Base-by-base conservation (phyloP, 345 rosid species). In the Linum tenue region DNA sequence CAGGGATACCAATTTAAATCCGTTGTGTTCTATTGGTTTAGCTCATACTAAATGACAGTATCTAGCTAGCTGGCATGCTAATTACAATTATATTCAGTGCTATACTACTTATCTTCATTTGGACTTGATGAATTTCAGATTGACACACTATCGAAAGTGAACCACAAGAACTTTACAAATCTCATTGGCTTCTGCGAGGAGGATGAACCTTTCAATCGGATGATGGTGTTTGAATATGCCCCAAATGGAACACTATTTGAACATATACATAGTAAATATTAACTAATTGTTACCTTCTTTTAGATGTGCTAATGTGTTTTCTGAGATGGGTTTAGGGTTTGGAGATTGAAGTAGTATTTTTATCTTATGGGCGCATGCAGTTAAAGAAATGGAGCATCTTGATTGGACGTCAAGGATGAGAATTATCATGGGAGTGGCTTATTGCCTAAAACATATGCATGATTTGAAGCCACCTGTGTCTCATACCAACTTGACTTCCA, bases 221-320 rank as follows among this genome's bases (percentile, higher is more conserved):
- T 95, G 97, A 91, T 95, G 97, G 98, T 95, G 72, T 95, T 91
- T 55, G 98, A 95, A 85, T 89, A 91, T 73, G 97, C 96, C 72
- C 99, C 97, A 7, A 95, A 91, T 67, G 98, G 97, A 70, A 72
- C 74, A 42, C 87, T 95, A 64, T 87, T 74, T 59, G 99, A 95
- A 79, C 97, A 89, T 83, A 75, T 95, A 67, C 95, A 91, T 43
- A 82, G 97, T 95, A 84, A 82, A 48, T 59, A 66, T 22, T 6
- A 17, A 56, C 50, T 40, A 50, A 16, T 56, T 55, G 8, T 37
- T 66, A 22, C 31, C 31, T 22, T 22, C 31, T 22, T 22, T 22
- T 22, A 22, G 31, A 22, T 22, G 31, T 22, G 31, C 31, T 22
- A 22, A 22, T 22, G 31, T 22, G 31, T 22, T 22, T 22, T 22